Conservation (phyloP, 305 asterid species). For the Fraxinus sp. region DNA sequence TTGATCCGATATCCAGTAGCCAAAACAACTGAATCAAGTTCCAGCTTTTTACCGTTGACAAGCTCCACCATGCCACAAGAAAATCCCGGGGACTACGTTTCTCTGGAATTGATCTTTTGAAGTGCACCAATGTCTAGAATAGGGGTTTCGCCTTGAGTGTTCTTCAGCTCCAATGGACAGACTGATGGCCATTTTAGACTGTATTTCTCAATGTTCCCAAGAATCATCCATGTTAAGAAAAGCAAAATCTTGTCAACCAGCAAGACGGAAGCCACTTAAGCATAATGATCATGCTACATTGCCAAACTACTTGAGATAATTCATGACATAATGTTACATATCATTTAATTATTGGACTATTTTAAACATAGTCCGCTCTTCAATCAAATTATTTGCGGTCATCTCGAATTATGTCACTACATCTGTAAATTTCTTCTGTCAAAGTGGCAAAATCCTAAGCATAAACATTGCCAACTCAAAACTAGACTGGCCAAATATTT, state of each 20-base stretch:
- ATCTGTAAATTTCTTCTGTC: too few relatives aligned
- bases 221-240: neutral
- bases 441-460: neutral
- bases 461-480: constrained; percentile 15
- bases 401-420: too few relatives aligned
- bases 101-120: neutral
- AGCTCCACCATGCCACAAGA: neutral
- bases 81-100: constrained; percentile 12
- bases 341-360: too few relatives aligned
- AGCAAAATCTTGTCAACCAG: constrained; percentile 11
- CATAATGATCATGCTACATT: too few relatives aligned
- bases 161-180: constrained; percentile 12
- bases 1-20: constrained; percentile 7
- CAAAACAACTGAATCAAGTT: constrained; percentile 5
- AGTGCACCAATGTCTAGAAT: constrained; percentile 23
- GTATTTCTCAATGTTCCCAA: constrained; percentile 7
- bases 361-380: too few relatives aligned
- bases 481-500: constrained; percentile 10
- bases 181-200: constrained; percentile 5
- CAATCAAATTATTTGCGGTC: too few relatives aligned
- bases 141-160: constrained; percentile 12
- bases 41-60: neutral
- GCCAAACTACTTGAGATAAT: too few relatives aligned
- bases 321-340: too few relatives aligned
- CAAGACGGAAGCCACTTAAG: constrained; percentile 12